phyloP scores from a whole-genome alignment of 2,329 filamentous ascomycete genomes.

The Gnomoniopsis smithogilvyi region DNA sequence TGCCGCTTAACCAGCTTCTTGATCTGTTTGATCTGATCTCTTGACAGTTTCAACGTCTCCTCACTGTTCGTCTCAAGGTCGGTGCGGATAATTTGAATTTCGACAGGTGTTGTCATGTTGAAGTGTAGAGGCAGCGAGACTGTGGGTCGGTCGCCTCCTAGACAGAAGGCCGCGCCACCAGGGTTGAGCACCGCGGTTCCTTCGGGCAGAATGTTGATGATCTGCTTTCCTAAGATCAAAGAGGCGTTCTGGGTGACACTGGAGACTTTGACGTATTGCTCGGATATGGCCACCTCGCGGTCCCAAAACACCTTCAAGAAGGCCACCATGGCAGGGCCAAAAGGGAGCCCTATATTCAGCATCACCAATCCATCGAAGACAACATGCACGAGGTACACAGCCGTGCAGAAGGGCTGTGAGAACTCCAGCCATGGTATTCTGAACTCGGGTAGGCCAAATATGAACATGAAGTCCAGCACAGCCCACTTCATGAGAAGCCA shows the following conservation, averaged over 20 bases:
- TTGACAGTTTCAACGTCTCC: slow-evolving; percentile 74
- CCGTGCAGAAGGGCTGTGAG: slow-evolving; percentile 69
- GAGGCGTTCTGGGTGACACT: slow-evolving; percentile 88
- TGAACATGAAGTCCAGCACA: slow-evolving; percentile 77
- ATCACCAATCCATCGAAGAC: slow-evolving; percentile 81
- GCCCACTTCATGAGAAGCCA: slow-evolving; percentile 94
- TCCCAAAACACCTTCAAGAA: slow-evolving; percentile 83
- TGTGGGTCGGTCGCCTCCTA: slow-evolving; percentile 60
- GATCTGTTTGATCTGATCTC: slow-evolving; percentile 71
- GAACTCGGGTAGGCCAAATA: slow-evolving; percentile 82
- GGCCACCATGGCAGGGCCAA: slow-evolving; percentile 69
- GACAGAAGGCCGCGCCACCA: slow-evolving; percentile 74
- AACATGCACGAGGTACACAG: slow-evolving; percentile 69
- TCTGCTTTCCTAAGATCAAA: slow-evolving; percentile 92
- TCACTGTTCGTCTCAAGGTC: slow-evolving; percentile 79
- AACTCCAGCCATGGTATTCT: slow-evolving; percentile 97
- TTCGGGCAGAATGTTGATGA: slow-evolving; percentile 96
- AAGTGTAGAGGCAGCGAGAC: slow-evolving; percentile 80
- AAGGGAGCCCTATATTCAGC: slow-evolving; percentile 83
- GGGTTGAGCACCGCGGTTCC: slow-evolving; percentile 90
- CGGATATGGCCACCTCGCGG: slow-evolving; percentile 89
- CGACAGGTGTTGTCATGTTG: slow-evolving; percentile 86
- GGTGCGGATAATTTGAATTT: slow-evolving; percentile 83
- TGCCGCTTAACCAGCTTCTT: slow-evolving; percentile 66
- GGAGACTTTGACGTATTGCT: slow-evolving; percentile 83